A percentile compares a stretch with the other conserved stretches of the same genome.
Conservation (phyloP, 2,329 filamentous ascomycete genomes). For the Ophiosphaerella korrae region DNA sequence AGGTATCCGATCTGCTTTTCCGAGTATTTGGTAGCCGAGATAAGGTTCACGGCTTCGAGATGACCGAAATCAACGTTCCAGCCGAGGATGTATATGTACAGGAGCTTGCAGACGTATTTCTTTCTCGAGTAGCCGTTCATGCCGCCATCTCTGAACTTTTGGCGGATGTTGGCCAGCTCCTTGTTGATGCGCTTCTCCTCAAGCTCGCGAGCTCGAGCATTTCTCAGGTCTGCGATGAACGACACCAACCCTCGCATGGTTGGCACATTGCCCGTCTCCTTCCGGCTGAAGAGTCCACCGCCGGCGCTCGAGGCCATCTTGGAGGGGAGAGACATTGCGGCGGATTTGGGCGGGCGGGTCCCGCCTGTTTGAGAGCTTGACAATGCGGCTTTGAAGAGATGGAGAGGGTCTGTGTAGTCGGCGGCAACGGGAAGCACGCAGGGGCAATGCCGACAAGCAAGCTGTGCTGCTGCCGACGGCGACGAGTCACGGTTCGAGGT, state of each 20-base stretch:
- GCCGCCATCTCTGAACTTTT: slow-evolving; percentile 96
- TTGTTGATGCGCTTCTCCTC: slow-evolving; percentile 99
- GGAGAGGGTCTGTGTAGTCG: slow-evolving; percentile 9
- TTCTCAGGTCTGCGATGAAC: slow-evolving; percentile 96
- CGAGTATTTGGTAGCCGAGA: slow-evolving; percentile 95
- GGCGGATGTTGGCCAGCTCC: slow-evolving; percentile 95
- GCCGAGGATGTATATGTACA: slow-evolving; percentile 98
- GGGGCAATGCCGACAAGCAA: slow-evolving; percentile 31
- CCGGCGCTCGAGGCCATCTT: slow-evolving; percentile 48
- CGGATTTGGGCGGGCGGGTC: slow-evolving; percentile 36
- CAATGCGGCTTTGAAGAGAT: slow-evolving; percentile 28
- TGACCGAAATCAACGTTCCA: slow-evolving; percentile 99
- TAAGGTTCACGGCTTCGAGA: slow-evolving; percentile 95
- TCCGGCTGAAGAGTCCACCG: slow-evolving; percentile 49
- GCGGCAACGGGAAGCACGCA: slow-evolving; percentile 18
- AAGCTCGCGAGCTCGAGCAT: slow-evolving; percentile 90
- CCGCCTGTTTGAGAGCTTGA: slow-evolving; percentile 35
- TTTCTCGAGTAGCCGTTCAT: slow-evolving; percentile 98
- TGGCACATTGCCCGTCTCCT: slow-evolving; percentile 48
- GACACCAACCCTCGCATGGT: slow-evolving; percentile 75
- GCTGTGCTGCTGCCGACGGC: slow-evolving; percentile 23
- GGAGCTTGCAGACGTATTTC: slow-evolving; percentile 99
- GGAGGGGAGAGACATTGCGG: slow-evolving; percentile 33
- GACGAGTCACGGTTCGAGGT: slow-evolving; percentile 12
- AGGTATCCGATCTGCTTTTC: slow-evolving; percentile 99